Evolutionary conservation across 2,329 filamentous ascomycete genomes (phyloP).

Genomic region (Aspergillus flavus): DNA sequence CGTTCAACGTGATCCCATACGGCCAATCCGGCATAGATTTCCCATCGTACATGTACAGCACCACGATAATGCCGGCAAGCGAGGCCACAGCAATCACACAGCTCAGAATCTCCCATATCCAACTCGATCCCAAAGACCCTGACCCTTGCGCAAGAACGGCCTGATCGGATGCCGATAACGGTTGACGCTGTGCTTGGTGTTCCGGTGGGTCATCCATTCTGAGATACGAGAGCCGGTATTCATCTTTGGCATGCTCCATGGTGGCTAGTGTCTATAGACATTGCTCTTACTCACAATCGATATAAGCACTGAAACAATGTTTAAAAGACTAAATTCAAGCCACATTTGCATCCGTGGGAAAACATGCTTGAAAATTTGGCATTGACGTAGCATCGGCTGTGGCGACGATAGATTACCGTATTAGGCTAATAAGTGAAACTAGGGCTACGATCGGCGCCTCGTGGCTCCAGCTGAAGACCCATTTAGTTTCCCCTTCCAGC

Average conservation of each 20-base stretch:
- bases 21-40: slow-evolving; percentile 35
- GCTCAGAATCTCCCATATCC: slow-evolving; percentile 25
- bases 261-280: neutral
- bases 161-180: slow-evolving; percentile 19
- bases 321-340: neutral
- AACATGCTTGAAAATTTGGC: slow-evolving; percentile 1
- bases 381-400: neutral
- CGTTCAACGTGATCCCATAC: slow-evolving; percentile 35
- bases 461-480: neutral
- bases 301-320: neutral
- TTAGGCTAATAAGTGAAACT: neutral
- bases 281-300: neutral
- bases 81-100: slow-evolving; percentile 33
- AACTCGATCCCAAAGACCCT: slow-evolving; percentile 21
- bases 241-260: slow-evolving; percentile 19
- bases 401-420: neutral
- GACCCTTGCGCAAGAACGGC: slow-evolving; percentile 16
- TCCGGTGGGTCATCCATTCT: slow-evolving; percentile 15
- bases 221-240: slow-evolving; percentile 19
- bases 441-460: neutral
- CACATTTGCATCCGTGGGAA: neutral
- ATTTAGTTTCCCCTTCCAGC: neutral
- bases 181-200: slow-evolving; percentile 5
- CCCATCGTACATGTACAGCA: slow-evolving; percentile 33
- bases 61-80: slow-evolving; percentile 36